A percentile compares a stretch with the other conserved stretches of the same genome.
Evolutionary conservation across 2,329 filamentous ascomycete species (phyloP).

Genomic region (Aphanoascus verrucosus): DNA sequence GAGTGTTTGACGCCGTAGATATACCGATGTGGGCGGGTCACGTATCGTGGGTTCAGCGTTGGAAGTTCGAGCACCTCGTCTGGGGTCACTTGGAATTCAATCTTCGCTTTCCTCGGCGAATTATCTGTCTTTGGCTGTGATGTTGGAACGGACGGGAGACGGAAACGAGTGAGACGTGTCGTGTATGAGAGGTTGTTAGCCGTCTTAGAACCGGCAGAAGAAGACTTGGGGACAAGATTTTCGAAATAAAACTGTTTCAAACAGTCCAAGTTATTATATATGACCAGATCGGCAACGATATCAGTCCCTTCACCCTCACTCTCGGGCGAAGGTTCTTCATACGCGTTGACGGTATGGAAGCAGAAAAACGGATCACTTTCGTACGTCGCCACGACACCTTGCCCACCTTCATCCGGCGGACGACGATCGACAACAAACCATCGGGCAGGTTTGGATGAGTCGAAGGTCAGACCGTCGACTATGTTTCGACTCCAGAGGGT

Average conservation of each 20-base stretch:
- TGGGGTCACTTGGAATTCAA: conserved; percentile 22
- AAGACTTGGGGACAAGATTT: conserved; percentile 44
- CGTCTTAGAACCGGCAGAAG: conserved; percentile 39
- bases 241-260: conserved; percentile 60
- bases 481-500: conserved; percentile 58
- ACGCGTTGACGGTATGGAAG: conserved; percentile 72
- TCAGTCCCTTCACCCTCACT: conserved; percentile 36
- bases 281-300: conserved; percentile 55
- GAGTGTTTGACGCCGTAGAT: conserved; percentile 40
- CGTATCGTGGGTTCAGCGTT: conserved; percentile 39
- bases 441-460: conserved; percentile 44
- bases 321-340: conserved; percentile 47
- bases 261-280: conserved; percentile 55
- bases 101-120: conserved; percentile 13
- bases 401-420: conserved; percentile 33
- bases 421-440: conserved; percentile 68
- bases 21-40: conserved; percentile 40
- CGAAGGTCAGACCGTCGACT: conserved; percentile 57
- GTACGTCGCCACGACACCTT: conserved; percentile 59
- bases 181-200: conserved; percentile 17
- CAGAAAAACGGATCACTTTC: conserved; percentile 60
- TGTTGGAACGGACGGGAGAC: conserved; percentile 26
- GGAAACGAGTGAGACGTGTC: conserved; percentile 25
- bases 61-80: conserved; percentile 38
- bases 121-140: not conserved